Percentiles rank a stretch among this genome's conserved stretches.
Evolutionary conservation across 306 rosid genomes (phyloP).

Genomic region (Trichosanthes cucumerina): DNA sequence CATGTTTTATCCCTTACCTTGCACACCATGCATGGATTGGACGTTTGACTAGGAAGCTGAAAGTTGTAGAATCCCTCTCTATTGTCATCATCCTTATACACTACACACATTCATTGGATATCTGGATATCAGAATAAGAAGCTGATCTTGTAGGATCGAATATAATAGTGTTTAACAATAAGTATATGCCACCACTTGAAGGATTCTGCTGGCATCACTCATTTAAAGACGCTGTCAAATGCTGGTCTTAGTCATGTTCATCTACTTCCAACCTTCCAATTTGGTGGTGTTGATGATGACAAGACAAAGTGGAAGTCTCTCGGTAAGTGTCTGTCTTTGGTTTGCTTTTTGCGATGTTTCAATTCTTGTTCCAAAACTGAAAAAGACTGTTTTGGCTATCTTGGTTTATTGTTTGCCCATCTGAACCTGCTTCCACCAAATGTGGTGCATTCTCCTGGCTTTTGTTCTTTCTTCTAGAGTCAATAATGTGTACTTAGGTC

Average conservation of each 20-base stretch:
- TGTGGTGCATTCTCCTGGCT: neutral
- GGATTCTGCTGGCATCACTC: conserved; percentile 71
- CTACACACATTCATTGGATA: neutral
- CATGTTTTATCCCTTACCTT: neutral
- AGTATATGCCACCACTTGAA: conserved; percentile 28
- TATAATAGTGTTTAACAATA: conserved; percentile 16
- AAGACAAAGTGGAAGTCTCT: conserved; percentile 68
- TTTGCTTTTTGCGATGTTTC: neutral
- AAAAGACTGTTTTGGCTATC: neutral
- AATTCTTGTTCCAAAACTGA: neutral
- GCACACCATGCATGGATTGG: neutral
- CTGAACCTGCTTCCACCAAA: conserved; percentile 2
- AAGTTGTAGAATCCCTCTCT: neutral
- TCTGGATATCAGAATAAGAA: neutral
- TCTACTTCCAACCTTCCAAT: conserved; percentile 81
- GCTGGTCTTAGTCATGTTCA: conserved; percentile 86
- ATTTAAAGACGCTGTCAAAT: conserved; percentile 70
- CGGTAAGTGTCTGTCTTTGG: conserved; percentile 36
- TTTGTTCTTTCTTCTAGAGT: conserved; percentile 1
- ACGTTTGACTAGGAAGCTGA: neutral
- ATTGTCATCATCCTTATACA: neutral
- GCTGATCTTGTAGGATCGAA: neutral
- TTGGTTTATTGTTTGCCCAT: neutral
- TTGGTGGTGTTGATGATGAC: conserved; percentile 79
- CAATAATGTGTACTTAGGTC: neutral